phyloP scores from a whole-genome alignment of 768 basidiomycete genomes.

The Amanita subjunquillea region DNA sequence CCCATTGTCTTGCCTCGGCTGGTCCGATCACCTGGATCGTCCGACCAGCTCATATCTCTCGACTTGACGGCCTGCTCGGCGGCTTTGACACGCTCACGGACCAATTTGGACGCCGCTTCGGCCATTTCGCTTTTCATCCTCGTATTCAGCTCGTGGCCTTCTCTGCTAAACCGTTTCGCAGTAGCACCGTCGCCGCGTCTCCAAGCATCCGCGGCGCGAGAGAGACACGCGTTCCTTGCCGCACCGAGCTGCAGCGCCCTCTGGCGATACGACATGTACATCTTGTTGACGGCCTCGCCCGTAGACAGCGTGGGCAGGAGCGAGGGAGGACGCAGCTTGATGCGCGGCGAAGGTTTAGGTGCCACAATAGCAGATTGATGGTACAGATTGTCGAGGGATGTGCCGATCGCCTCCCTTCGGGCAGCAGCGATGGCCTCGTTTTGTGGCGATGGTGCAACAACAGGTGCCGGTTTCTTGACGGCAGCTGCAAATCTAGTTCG shows the following conservation, averaged over 20 bases:
- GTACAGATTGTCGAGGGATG: conserved; percentile 50
- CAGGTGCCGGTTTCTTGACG: conserved; percentile 59
- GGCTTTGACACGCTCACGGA: conserved; percentile 69
- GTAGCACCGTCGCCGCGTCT: conserved; percentile 90
- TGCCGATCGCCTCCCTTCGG: conserved; percentile 48
- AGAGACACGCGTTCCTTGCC: conserved; percentile 88
- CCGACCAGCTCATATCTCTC: conserved; percentile 67
- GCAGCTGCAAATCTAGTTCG: conserved; percentile 87
- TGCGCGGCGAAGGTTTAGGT: conserved; percentile 72
- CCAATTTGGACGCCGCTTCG: conserved; percentile 74
- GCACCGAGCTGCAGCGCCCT: conserved; percentile 88
- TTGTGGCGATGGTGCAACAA: conserved; percentile 13
- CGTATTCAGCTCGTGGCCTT: conserved; percentile 88
- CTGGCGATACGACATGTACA: conserved; percentile 86
- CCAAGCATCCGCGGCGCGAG: conserved; percentile 94
- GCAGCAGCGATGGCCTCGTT: conserved; percentile 31
- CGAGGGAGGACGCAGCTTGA: conserved; percentile 74
- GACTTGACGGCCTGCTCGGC: conserved; percentile 67
- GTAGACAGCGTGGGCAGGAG: conserved; percentile 86
- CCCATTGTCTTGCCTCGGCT: conserved; percentile 69
- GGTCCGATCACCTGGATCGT: conserved; percentile 74
- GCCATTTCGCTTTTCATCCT: conserved; percentile 86
- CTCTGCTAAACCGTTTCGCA: conserved; percentile 88
- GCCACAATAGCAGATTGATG: conserved; percentile 64
- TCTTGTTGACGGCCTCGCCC: conserved; percentile 62